Percentiles rank a stretch among this genome's conserved stretches.
phyloP scores from a whole-genome alignment of 2,329 filamentous ascomycete species.

The Hirsutella rhossiliensis region DNA sequence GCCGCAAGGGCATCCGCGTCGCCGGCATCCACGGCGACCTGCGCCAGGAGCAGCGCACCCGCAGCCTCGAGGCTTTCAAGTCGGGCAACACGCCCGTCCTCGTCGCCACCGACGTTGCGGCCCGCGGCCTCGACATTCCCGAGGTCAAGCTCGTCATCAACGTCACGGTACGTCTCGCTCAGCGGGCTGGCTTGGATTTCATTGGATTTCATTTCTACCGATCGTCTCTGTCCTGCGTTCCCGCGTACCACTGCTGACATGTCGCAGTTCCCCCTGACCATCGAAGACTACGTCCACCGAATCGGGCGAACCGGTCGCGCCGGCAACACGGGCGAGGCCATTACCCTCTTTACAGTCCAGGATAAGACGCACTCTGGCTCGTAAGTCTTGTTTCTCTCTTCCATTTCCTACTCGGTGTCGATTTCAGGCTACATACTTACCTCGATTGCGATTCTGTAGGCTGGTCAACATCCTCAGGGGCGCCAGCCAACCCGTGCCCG shows the following conservation, averaged over 20 bases:
- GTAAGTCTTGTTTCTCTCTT: conserved; percentile 41
- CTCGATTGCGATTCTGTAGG: conserved; percentile 34
- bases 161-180: conserved; percentile 50
- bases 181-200: too few relatives aligned
- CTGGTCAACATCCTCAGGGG: conserved; percentile 90
- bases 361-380: conserved; percentile 87
- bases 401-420: neutral
- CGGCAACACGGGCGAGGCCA: conserved; percentile 75
- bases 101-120: conserved; percentile 93
- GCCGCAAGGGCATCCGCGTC: conserved; percentile 67
- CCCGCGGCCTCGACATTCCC: conserved; percentile 87
- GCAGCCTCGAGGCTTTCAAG: conserved; percentile 86
- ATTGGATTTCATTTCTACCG: neutral
- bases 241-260: conserved; percentile 7
- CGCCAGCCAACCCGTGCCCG: conserved; percentile 84
- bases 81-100: conserved; percentile 68
- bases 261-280: conserved; percentile 70
- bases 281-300: conserved; percentile 94
- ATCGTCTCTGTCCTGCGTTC: too few relatives aligned
- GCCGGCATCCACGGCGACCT: conserved; percentile 91
- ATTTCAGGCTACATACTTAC: neutral
- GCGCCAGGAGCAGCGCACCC: conserved; percentile 76
- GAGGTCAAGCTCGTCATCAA: conserved; percentile 93
- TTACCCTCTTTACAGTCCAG: conserved; percentile 89
- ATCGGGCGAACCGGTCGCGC: conserved; percentile 93